These are phyloP conservation scores for Escallonia herrerae DNA, from an alignment of 129 eudicot species.

Conservation along the genomic window DNA sequence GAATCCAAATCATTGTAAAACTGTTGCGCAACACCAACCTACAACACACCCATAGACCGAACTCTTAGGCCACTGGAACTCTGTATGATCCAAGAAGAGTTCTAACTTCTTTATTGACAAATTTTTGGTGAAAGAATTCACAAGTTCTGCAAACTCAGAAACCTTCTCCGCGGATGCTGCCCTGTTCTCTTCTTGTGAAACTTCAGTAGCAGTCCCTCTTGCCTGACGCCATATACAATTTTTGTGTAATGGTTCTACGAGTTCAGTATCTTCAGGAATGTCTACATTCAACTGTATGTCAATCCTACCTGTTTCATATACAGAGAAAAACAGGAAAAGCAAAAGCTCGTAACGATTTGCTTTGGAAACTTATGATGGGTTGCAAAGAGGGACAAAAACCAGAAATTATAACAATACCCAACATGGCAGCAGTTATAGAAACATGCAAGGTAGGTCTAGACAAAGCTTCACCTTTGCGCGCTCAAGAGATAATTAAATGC, in stretches of 20 bases:
- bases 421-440: too few relatives aligned
- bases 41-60: conserved; percentile 15
- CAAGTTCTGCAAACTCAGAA: background rate
- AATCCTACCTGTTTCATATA: conserved; percentile 56
- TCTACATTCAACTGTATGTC: conserved; percentile 53
- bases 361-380: too few relatives aligned
- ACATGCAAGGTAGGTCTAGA: too few relatives aligned
- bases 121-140: background rate
- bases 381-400: too few relatives aligned
- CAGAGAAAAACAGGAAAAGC: background rate
- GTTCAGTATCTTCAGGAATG: conserved; percentile 63
- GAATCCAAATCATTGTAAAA: conserved; percentile 88
- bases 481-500: too few relatives aligned
- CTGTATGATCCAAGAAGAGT: background rate
- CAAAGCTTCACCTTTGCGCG: too few relatives aligned
- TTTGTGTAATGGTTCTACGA: conserved; percentile 71
- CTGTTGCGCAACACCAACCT: conserved; percentile 86
- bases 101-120: background rate
- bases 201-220: conserved; percentile 81
- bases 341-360: too few relatives aligned
- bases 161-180: conserved; percentile 69
- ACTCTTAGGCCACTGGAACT: background rate
- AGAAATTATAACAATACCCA: too few relatives aligned
- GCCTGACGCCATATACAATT: conserved; percentile 74
- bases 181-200: conserved; percentile 39